phyloP scores from a whole-genome alignment of 2,329 filamentous ascomycete genomes.

The Colletotrichum lupini region DNA sequence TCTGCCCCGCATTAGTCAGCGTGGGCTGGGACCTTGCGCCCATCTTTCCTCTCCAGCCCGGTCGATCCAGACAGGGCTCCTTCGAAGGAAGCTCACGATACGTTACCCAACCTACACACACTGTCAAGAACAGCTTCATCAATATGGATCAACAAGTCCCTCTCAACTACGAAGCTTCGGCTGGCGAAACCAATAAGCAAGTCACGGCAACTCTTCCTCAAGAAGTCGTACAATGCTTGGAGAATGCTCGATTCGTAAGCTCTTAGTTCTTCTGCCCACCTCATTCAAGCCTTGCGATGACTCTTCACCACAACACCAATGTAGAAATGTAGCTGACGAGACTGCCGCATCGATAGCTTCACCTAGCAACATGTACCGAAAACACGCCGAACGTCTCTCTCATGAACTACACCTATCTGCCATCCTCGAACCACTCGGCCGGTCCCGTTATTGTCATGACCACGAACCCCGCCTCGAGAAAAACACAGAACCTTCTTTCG shows the following conservation, averaged over 20 bases:
- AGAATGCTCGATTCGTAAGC: conserved; percentile 93
- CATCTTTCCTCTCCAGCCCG: conserved; percentile 22
- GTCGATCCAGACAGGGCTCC: conserved; percentile 16
- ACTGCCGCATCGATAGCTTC: conserved; percentile 71
- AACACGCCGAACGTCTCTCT: conserved; percentile 91
- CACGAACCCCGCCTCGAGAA: conserved; percentile 81
- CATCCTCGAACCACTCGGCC: conserved; percentile 75
- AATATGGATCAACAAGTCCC: conserved; percentile 74
- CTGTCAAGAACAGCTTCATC: conserved; percentile 39
- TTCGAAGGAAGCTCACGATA: conserved; percentile 21
- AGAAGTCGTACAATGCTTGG: conserved; percentile 90
- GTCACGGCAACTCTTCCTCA: conserved; percentile 76
- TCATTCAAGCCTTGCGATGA: background rate
- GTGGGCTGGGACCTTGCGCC: background rate
- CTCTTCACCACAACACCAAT: conserved; percentile 4
- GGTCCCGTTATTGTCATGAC: conserved; percentile 96
- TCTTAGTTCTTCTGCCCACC: background rate
- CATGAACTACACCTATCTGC: conserved; percentile 99
- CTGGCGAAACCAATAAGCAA: conserved; percentile 77
- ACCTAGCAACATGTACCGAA: conserved; percentile 89
- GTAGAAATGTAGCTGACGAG: conserved; percentile 26
- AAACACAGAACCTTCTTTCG: conserved; percentile 81
- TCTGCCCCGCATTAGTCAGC: conserved; percentile 35
- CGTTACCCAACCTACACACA: background rate
- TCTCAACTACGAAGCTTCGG: conserved; percentile 80